Evolutionary conservation across 164 flowering plant species (phyloP), one percentile per base, ranked within the genome.

Genomic region (Cinnamomum micranthum): DNA sequence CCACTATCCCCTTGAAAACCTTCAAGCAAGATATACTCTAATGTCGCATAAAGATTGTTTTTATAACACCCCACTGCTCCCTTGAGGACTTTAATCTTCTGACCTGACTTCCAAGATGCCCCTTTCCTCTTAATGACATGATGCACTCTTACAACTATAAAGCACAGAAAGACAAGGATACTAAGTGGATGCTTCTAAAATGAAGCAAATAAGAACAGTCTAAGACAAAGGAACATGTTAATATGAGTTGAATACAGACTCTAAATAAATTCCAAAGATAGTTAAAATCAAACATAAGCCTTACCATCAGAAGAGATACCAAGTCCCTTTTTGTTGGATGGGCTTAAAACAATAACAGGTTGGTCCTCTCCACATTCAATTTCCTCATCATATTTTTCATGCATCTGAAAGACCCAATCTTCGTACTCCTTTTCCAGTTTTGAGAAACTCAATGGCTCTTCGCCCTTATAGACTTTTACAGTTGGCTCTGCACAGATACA

Each of bases 11-110:
- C 97, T 80, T 79, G 82, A 62, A 86, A 77, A 68, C 95, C 97
- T 83, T 89, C 96, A 10, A 91, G 82, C 79, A 90, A 68, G 59
- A 93, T 86, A 78, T 86, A 88, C 77, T 93, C 96, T 41, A 93
- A 25, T 15, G 91, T 89, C 2, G 88, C 97, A 87, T 80, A 93
- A 1, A 87, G 63, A 80, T 89, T 87, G 17, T 78, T 86, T 27
- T 85, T 87, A 24, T 81, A 80, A 60, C 74, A 66, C 17, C 92
- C 91, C 22, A 82, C 72, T 23, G 92, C 92, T 35, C 97, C 95
- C 78, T 84, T 91, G 27, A 87, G 72, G 72, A 91, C 50, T 79
- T 88, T 93, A 13, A 93, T 76, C 62, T 84, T 84, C 74, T 91
- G 87, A 14, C 93, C 96, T 1, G 81, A 72, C 77, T 75, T 81